These are phyloP conservation scores for Zymoseptoria passerinii DNA, from an alignment of 2,329 filamentous ascomycete genomes.

Conservation along the genomic window DNA sequence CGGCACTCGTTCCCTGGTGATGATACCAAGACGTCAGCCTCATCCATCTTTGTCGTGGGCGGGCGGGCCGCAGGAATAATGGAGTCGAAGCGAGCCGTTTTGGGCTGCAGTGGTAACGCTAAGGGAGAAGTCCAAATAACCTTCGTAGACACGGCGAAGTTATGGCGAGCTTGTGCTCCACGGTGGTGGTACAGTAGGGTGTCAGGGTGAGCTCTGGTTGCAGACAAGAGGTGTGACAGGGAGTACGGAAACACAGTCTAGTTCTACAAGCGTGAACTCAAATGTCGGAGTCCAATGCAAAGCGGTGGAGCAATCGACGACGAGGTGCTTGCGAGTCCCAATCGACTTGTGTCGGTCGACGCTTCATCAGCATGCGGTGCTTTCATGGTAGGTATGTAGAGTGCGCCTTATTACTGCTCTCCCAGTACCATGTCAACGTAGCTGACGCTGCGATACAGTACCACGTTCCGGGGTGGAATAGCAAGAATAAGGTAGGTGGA, in stretches of 20 bases:
- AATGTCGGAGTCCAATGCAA: neutral
- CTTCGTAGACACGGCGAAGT: slow-evolving; percentile 15
- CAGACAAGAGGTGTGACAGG: neutral
- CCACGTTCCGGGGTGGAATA: no score
- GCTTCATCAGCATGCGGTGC: neutral
- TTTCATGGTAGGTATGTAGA: neutral
- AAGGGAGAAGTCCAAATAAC: slow-evolving; percentile 12
- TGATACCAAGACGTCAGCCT: slow-evolving; percentile 11
- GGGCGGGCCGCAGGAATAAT: neutral
- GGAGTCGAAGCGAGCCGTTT: slow-evolving; percentile 14
- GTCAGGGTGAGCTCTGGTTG: neutral
- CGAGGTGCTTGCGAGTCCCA: neutral
- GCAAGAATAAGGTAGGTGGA: no score
- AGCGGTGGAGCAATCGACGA: neutral
- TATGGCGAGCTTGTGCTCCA: slow-evolving; percentile 20
- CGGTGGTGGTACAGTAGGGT: slow-evolving; percentile 5
- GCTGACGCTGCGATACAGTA: no score
- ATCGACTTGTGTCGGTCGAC: neutral
- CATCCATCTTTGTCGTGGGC: neutral
- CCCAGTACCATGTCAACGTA: neutral
- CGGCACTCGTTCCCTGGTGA: slow-evolving; percentile 6
- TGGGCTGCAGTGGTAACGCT: slow-evolving; percentile 15
- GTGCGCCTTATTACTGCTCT: neutral
- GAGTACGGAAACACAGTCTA: neutral
- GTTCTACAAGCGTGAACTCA: neutral